Evolutionary conservation across 345 rosid genomes (phyloP).

Genomic region (Turritis glabra): DNA sequence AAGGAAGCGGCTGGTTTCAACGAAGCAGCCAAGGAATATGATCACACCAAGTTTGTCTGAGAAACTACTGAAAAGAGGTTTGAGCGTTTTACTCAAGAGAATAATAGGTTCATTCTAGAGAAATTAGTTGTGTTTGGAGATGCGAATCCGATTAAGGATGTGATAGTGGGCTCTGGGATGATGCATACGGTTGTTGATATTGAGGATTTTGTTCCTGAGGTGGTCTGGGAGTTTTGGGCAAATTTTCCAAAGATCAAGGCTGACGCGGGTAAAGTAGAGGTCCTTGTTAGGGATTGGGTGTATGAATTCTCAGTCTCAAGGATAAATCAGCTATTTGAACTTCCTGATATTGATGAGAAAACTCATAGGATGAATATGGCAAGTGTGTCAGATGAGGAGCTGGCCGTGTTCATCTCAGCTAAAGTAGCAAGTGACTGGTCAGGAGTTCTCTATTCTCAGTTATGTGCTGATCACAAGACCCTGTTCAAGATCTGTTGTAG

Average conservation of each 20-base stretch:
- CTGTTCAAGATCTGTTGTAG: background rate
- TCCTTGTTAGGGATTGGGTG: background rate
- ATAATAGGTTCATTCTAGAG: too few species aligned
- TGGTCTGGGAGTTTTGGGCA: background rate
- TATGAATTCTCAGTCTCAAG: background rate
- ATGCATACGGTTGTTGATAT: too few species aligned
- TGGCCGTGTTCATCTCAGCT: background rate
- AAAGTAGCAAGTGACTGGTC: background rate
- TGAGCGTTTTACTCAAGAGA: too few species aligned
- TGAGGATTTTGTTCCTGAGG: too few species aligned
- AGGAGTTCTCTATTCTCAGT: background rate
- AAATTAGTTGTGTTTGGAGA: too few species aligned
- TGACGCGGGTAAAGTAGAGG: background rate
- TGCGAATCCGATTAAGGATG: too few species aligned
- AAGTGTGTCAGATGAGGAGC: too few species aligned
- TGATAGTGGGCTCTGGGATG: too few species aligned
- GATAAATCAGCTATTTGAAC: background rate
- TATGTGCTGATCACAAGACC: background rate
- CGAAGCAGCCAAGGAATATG: too few species aligned
- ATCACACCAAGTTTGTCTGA: too few species aligned
- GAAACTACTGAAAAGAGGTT: too few species aligned
- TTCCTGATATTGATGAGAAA: accelerated
- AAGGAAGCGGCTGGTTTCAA: too few species aligned
- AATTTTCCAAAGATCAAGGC: background rate
- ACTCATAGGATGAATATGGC: background rate